These are phyloP conservation scores for Myriosclerotinia curreyana DNA, from an alignment of 2,329 filamentous ascomycete genomes.

Conservation along the genomic window DNA sequence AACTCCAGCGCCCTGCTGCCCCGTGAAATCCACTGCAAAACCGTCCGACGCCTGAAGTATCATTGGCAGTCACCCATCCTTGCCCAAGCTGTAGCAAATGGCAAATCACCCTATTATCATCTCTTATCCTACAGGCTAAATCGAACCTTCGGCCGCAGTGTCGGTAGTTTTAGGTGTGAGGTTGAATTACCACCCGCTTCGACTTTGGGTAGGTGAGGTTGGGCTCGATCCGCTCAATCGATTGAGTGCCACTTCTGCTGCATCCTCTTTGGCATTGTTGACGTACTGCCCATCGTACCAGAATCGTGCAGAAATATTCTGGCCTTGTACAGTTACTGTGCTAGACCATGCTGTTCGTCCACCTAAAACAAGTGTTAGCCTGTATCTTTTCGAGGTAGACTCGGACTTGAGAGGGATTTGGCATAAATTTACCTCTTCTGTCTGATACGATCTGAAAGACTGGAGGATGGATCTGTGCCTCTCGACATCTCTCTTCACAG, in stretches of 20 bases:
- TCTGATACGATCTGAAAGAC: constrained; percentile 71
- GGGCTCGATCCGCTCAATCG: constrained; percentile 48
- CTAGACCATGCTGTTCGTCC: constrained; percentile 90
- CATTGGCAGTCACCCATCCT: constrained; percentile 35
- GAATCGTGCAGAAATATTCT: constrained; percentile 67
- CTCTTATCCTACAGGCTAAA: constrained; percentile 37
- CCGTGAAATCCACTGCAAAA: constrained; percentile 34
- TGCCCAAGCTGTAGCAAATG: constrained; percentile 33
- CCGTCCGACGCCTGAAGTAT: constrained; percentile 35
- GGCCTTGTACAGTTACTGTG: constrained; percentile 67
- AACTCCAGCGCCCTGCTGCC: constrained; percentile 35
- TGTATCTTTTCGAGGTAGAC: constrained; percentile 3
- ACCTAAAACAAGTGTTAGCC: constrained; percentile 49
- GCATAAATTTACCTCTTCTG: constrained; percentile 59
- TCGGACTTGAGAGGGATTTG: background rate
- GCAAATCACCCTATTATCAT: constrained; percentile 28
- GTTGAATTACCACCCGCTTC: constrained; percentile 41
- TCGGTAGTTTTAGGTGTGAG: constrained; percentile 9
- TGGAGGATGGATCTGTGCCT: constrained; percentile 52
- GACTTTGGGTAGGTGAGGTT: constrained; percentile 44
- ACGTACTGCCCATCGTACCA: constrained; percentile 91
- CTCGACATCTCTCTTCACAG: constrained; percentile 55
- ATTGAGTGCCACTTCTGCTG: constrained; percentile 75
- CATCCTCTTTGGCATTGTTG: constrained; percentile 86
- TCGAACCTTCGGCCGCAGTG: constrained; percentile 24